Base-by-base conservation (phyloP, 306 rosid species). In the Lotus japonicus region DNA sequence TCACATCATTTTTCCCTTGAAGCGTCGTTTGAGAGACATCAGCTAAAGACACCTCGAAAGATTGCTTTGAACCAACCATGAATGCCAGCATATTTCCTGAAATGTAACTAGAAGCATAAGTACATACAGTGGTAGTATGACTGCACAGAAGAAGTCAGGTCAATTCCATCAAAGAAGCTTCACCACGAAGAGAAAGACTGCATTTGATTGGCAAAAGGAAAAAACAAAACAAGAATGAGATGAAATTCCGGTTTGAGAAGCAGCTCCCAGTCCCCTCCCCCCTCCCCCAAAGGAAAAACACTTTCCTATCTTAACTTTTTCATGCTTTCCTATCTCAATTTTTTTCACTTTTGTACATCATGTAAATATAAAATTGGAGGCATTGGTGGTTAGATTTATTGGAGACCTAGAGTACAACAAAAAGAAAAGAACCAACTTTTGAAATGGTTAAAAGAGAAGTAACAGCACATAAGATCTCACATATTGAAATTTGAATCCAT, bases 1-100 rank as follows among this genome's bases (percentile, higher is more conserved):
- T 82, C 52, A 91, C 99, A 35, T 95, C 99, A 74, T 87, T 91
- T 84, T 95, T 95, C 58, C 99, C 99, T 80, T 87, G 96, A 80
- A 88, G 95, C 67, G 88, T 90, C 49, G 97, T 91, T 80, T 95
- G 97, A 45, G 96, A 83, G 73, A 95, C 99, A 79, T 95, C 99
- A 2, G 99, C 97, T 58, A 95, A 77, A 81, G 99, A 95, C 53
- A 91, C 95, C 80, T 95, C 99, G 80, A 95, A 95, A 64, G 96
- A 95, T 91, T 95, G 99, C 84, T 88, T 95, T 17, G 95, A 81
- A 72, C 90, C 95, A 83, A 87, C 92, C 89, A 84, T 63, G 80
- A 90, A 95, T 39, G 92, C 78, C 67, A 95, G 92, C 96, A 88
- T 87, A 75, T 95, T 95, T 66, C 89, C 97, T 95, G 79, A 79